Base-by-base conservation (phyloP, 441 rosid genomes). In the Hura crepitans region DNA sequence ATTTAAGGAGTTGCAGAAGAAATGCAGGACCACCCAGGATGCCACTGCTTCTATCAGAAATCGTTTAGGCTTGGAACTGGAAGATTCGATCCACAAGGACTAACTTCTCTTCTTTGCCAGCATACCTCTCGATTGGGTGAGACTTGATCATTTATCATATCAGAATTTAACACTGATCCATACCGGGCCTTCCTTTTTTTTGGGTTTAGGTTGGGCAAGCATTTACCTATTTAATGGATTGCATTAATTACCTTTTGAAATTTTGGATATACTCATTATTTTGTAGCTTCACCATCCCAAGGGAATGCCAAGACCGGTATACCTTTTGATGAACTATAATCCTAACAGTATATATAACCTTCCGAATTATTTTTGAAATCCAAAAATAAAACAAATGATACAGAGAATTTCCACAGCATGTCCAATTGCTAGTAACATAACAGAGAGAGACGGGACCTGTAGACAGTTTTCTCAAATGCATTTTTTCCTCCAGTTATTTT, bases 1-100 rank as follows among this genome's bases (percentile, higher is more conserved):
- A 79, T 86, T 85, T 65, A 77, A 78, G 74, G 96, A 95, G 74
- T 75, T 95, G 69, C 93, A 92, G 72, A 77, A 6, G 73, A 95
- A 82, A 75, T 85, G 86, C 81, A 79, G 60, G 64, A 66, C 68
- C 2, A 81, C 87, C 68, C 72, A 77, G 1, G 89, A 91, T 74
- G 87, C 87, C 1, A 72, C 76, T 15, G 54, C 90, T 43, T 81
- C 89, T 17, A 81, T 87, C 18, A 77, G 81, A 78, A 91, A 86
- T 6, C 81, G 84, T 6, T 73, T 77, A 14, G 96, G 96, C 22
- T 30, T 86, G 74, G 91, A 91, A 37, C 59, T 93, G 37, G 96
- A 88, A 50, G 96, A 91, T 77, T 85, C 91, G 63, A 73, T 86
- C 42, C 89, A 82, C 35, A 80, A 74, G 80, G 83, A 81, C 57